Percentiles rank a stretch among this genome's conserved stretches.
Conservation (phyloP, 371 early-diverging fungal species). For the Rhizoclosmatium hyalinum region DNA sequence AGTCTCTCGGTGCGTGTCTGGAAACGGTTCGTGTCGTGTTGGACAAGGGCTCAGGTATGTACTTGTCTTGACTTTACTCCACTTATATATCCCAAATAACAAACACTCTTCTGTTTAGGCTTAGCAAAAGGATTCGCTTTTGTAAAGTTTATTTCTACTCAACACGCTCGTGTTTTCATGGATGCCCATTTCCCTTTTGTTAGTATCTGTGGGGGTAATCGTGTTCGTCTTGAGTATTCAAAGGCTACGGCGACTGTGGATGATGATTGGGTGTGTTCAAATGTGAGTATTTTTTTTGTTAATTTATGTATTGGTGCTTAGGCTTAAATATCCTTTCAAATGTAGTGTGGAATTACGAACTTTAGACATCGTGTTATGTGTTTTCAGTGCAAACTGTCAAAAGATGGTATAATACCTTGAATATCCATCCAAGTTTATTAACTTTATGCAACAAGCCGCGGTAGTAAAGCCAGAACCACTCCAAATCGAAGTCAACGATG, state of each 20-base stretch:
- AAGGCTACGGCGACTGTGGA: slow-evolving; percentile 50
- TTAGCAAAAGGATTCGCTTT: slow-evolving; percentile 70
- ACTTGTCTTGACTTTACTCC: background rate
- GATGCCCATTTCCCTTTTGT: slow-evolving; percentile 55
- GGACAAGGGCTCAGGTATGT: slow-evolving; percentile 24
- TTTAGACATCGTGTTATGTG: slow-evolving; percentile 35
- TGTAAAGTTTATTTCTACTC: slow-evolving; percentile 68
- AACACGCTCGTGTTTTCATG: slow-evolving; percentile 71
- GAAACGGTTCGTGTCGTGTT: slow-evolving; percentile 26
- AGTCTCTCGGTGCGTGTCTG: slow-evolving; percentile 14
- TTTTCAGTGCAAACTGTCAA: slow-evolving; percentile 33
- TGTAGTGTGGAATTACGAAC: slow-evolving; percentile 39
- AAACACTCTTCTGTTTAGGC: slow-evolving; percentile 40
- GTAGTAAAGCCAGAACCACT: background rate
- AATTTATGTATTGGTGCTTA: background rate
- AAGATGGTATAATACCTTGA: slow-evolving; percentile 1
- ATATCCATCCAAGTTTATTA: background rate
- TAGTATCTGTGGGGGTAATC: slow-evolving; percentile 48
- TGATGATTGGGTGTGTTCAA: slow-evolving; percentile 64
- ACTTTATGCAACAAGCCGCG: slow-evolving; percentile 3
- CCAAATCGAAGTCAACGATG: slow-evolving; percentile 53
- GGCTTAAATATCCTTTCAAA: background rate
- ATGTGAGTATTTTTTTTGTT: slow-evolving; percentile 41
- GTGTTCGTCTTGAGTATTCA: slow-evolving; percentile 64
- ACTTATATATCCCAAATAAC: background rate